Base-by-base conservation (phyloP, 768 basidiomycete genomes). In the Russula foetens region DNA sequence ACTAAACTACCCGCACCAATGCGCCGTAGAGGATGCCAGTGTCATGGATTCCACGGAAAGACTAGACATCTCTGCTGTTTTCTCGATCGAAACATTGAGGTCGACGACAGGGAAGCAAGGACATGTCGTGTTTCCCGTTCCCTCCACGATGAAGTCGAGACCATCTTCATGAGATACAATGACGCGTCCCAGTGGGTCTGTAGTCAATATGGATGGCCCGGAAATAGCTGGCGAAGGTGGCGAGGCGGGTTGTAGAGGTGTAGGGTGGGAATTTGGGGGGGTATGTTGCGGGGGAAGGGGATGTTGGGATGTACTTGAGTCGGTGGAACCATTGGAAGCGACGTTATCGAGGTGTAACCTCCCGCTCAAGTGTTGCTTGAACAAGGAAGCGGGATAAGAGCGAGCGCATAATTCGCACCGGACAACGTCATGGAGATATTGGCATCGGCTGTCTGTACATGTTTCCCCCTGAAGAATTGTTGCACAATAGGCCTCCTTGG, bases 391-490 rank as follows among this genome's bases (percentile, higher is more conserved):
- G 21, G 61, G 51, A 26, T 58, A 58, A 2, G 56, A 41, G 19
- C 61, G 57, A 4, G 56, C 23, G 62, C 71, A 72, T 0, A 46
- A 31, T n/a, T 65, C 47, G 59, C 71, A 72, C 21, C 70, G 58
- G 9, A 47, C 31, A n/a, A 63, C 61, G 35, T 69, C 63, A 49
- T 72, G 71, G 12, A 50, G 31, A 5, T 59, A 45, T 4, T 19
- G 17, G 45, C 71, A 72, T 35, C 29, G 28, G 4, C 17, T 49
- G 28, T 54, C 52, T 2, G 15, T 14, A 56, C 69, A 70, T 12
- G 64, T 63, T 3, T 61, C 64, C 7, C 60, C 60, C n/a, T 28
- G 29, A 9, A 62, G 28, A 31, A 38, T 29, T 21, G 60, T 53
- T 1, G 44, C 14, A 21, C 60, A 62, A 35, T 53, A 58, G 17